Conservation (phyloP, 345 rosid species). For the Trapa incisa region DNA sequence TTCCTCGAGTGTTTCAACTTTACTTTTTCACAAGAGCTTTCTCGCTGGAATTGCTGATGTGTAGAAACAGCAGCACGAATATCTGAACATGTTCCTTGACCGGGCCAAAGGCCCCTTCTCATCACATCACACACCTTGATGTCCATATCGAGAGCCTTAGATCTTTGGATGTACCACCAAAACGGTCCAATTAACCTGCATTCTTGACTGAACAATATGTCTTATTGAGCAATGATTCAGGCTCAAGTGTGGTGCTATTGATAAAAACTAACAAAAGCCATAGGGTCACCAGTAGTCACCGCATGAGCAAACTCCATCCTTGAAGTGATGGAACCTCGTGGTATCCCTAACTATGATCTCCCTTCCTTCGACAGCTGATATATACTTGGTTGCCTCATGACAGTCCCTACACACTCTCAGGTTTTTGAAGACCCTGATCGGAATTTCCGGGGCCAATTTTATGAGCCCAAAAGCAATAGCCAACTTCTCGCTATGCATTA, state of each 20-base stretch:
- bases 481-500: conserved; percentile 75
- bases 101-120: no score
- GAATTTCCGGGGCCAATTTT: conserved; percentile 29
- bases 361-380: conserved; percentile 58
- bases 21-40: not conserved
- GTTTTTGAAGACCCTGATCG: conserved; percentile 71
- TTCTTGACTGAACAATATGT: not conserved
- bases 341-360: conserved; percentile 71
- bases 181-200: not conserved
- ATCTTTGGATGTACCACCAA: no score
- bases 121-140: no score
- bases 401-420: conserved; percentile 81
- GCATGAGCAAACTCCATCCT: conserved; percentile 72
- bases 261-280: no score
- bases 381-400: conserved; percentile 47
- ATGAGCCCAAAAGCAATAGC: conserved; percentile 70
- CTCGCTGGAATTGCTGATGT: no score
- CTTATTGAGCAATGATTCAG: not conserved
- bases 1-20: not conserved
- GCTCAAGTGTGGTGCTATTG: no score
- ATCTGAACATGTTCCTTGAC: no score
- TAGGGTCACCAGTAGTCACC: conserved; percentile 56
- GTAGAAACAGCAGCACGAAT: no score
- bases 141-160: no score
- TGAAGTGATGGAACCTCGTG: conserved; percentile 70